Conservation (phyloP, 495 filamentous ascomycete genomes). For the Penicillium odoratum region DNA sequence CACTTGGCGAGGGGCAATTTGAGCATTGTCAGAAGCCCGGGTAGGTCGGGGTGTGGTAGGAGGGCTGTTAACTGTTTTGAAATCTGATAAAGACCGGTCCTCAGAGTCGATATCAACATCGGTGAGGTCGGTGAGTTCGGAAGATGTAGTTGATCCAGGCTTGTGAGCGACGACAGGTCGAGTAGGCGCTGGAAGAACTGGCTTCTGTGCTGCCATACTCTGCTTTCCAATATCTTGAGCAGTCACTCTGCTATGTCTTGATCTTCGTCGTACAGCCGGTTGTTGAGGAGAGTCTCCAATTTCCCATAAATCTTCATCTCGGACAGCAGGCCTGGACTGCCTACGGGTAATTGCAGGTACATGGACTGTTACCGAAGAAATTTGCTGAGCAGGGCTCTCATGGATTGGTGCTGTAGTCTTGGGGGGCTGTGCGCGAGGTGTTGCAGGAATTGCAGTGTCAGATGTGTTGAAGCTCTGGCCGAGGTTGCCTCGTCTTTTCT, state of each 20-base stretch:
- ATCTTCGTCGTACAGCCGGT: slow-evolving; percentile 24
- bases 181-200: slow-evolving; percentile 8
- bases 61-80: slow-evolving; percentile 7
- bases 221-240: slow-evolving; percentile 13
- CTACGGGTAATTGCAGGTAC: slow-evolving; percentile 14
- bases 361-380: slow-evolving; percentile 5
- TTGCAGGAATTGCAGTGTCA: slow-evolving; percentile 34
- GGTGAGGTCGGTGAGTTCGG: slow-evolving; percentile 18
- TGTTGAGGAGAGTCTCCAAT: slow-evolving; percentile 36
- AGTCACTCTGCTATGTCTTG: slow-evolving; percentile 17
- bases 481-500: slow-evolving; percentile 40
- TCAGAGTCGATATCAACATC: slow-evolving; percentile 18
- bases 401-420: slow-evolving; percentile 20
- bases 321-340: slow-evolving; percentile 28
- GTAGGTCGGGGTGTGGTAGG: slow-evolving; percentile 17
- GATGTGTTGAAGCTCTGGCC: slow-evolving; percentile 34
- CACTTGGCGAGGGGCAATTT: slow-evolving; percentile 48
- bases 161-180: slow-evolving; percentile 15
- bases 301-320: slow-evolving; percentile 40
- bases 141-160: background rate
- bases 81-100: slow-evolving; percentile 12
- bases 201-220: slow-evolving; percentile 4
- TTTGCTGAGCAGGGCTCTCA: slow-evolving; percentile 14
- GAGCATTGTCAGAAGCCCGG: slow-evolving; percentile 8
- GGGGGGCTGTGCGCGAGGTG: slow-evolving; percentile 26